A percentile compares a stretch with the other conserved stretches of the same genome.
These are phyloP conservation scores for Gracilariopsis chorda DNA, from an alignment of 23 red algal species.

Conservation along the genomic window DNA sequence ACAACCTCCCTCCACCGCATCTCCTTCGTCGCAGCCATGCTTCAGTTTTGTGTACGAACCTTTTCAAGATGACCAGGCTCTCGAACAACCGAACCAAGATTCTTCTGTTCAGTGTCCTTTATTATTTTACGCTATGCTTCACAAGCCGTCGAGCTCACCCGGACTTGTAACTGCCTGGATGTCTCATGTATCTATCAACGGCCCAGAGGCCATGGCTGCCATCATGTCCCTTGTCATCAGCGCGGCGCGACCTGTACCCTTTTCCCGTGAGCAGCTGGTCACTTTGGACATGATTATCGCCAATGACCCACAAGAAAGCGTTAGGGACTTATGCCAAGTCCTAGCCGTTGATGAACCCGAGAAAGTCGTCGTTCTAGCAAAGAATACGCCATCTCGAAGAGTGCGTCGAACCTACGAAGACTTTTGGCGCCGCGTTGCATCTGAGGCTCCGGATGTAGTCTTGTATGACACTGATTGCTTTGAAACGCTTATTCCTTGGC, in stretches of 20 bases:
- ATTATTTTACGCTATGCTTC: neutral
- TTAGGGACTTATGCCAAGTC: neutral
- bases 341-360: conserved; percentile 8
- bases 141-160: neutral
- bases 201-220: conserved; percentile 42
- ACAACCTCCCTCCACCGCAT: no score
- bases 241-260: conserved; percentile 10
- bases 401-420: conserved; percentile 38
- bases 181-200: conserved; percentile 26
- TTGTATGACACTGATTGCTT: conserved; percentile 74
- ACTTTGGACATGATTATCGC: conserved; percentile 26
- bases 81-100: no score
- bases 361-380: neutral
- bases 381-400: conserved; percentile 1
- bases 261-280: neutral
- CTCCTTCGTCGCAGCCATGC: no score
- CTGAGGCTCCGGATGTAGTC: conserved; percentile 44
- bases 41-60: no score
- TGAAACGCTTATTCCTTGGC: conserved; percentile 69
- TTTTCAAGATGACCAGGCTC: no score
- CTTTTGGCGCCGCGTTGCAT: conserved; percentile 25
- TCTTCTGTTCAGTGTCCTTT: no score
- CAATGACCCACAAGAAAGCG: conserved; percentile 1
- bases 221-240: conserved; percentile 38
- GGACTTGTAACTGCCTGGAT: conserved; percentile 30